Evolutionary conservation across 805 yeast species (phyloP).

Genomic region (Kuraishia hungarica): DNA sequence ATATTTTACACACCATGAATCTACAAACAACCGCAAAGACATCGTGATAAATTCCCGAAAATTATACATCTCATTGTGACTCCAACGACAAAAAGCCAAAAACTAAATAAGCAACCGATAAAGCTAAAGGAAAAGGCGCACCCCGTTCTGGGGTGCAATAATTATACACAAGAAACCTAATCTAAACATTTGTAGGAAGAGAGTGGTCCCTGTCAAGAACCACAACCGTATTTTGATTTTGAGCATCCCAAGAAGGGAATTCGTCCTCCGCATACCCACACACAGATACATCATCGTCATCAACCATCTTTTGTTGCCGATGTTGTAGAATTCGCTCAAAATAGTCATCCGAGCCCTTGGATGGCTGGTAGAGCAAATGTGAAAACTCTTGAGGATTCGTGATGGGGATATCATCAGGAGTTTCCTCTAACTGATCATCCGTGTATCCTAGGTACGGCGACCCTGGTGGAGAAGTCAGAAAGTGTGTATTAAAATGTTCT

Average conservation of each 20-base stretch:
- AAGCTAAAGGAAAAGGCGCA: no score
- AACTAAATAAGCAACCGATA: no score
- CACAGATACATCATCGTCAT: not conserved
- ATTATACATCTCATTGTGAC: no score
- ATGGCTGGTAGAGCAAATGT: slow-evolving; percentile 19
- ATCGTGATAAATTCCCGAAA: no score
- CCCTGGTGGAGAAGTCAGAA: slow-evolving; percentile 22
- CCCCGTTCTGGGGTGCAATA: not conserved
- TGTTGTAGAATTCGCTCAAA: not conserved
- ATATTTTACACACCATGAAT: no score
- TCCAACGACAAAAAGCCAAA: no score
- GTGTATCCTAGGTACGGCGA: slow-evolving; percentile 25
- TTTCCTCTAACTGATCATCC: slow-evolving; percentile 19
- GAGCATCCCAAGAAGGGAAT: not conserved
- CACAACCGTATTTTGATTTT: not conserved
- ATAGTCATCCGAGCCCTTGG: slow-evolving; percentile 5
- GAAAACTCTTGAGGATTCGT: slow-evolving; percentile 21
- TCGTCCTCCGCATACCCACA: not conserved
- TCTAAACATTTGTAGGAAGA: not conserved
- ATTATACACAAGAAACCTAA: no score
- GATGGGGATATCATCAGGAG: slow-evolving; percentile 20
- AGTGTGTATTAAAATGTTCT: slow-evolving; percentile 2
- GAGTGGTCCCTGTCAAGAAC: not conserved
- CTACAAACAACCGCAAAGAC: no score
- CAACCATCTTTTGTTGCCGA: not conserved